These are phyloP conservation scores for Neofusicoccum ribis DNA, from an alignment of 2,329 filamentous ascomycete genomes.

Conservation along the genomic window DNA sequence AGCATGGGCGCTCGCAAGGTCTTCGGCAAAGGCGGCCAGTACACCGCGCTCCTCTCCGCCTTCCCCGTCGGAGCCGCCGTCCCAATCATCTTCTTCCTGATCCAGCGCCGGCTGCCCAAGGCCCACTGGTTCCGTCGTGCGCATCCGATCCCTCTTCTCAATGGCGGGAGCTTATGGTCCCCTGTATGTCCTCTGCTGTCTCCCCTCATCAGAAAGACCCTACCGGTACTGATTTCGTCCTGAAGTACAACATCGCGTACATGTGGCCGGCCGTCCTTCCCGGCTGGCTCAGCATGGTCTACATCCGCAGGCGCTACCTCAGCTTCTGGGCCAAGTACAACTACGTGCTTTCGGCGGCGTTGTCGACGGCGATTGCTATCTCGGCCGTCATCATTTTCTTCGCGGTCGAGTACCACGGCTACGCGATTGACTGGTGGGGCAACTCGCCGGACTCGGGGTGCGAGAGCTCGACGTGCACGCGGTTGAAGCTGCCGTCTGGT, in stretches of 20 bases:
- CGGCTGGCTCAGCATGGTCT: conserved; percentile 57
- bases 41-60: conserved; percentile 61
- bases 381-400: conserved; percentile 71
- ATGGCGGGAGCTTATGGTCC: conserved; percentile 20
- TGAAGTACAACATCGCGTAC: conserved; percentile 51
- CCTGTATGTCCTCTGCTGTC: conserved; percentile 8
- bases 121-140: conserved; percentile 58
- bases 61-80: conserved; percentile 55
- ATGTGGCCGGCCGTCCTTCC: conserved; percentile 51
- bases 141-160: conserved; percentile 21
- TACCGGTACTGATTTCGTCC: not conserved
- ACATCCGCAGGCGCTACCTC: conserved; percentile 47
- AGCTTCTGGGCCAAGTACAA: conserved; percentile 64
- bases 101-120: conserved; percentile 51
- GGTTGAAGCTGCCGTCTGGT: not conserved
- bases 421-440: conserved; percentile 60
- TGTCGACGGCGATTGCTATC: conserved; percentile 68
- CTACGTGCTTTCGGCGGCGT: conserved; percentile 70
- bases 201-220: not conserved
- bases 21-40: conserved; percentile 65
- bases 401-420: conserved; percentile 61
- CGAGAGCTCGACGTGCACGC: not conserved
- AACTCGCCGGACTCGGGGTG: conserved; percentile 37
- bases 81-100: conserved; percentile 54
- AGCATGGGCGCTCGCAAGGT: conserved; percentile 70